phyloP scores from a whole-genome alignment of 345 rosid species.

The Salix suchowensis region DNA sequence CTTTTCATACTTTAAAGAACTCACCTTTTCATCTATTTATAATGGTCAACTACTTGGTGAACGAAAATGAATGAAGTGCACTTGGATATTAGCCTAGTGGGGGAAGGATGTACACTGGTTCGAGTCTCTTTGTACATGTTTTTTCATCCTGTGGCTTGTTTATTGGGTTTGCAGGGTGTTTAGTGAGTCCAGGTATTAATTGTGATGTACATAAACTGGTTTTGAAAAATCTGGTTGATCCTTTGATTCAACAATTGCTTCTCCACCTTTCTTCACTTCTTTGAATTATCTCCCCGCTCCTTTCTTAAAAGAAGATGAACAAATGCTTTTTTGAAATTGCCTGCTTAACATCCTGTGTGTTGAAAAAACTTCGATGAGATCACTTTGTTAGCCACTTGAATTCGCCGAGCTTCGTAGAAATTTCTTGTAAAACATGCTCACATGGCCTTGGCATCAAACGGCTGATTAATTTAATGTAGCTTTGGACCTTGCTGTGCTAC shows the following conservation, averaged over 20 bases:
- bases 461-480: background rate
- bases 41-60: no score
- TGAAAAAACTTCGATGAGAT: background rate
- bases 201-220: no score
- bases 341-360: background rate
- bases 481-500: background rate
- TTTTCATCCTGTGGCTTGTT: rapidly evolving
- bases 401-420: background rate
- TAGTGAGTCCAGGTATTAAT: rapidly evolving
- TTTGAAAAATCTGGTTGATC: no score
- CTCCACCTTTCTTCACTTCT: no score
- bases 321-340: background rate
- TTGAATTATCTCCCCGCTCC: background rate
- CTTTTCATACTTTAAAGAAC: no score
- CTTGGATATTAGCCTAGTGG: no score
- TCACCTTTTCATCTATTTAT: no score
- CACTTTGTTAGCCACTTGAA: background rate
- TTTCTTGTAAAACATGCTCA: background rate
- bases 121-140: rapidly evolving
- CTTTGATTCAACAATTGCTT: no score
- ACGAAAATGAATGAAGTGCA: no score
- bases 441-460: background rate
- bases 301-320: background rate
- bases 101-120: no score
- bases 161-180: no score